Conservation (phyloP, 1,284 basidiomycete species). For the Grifola frondosa region DNA sequence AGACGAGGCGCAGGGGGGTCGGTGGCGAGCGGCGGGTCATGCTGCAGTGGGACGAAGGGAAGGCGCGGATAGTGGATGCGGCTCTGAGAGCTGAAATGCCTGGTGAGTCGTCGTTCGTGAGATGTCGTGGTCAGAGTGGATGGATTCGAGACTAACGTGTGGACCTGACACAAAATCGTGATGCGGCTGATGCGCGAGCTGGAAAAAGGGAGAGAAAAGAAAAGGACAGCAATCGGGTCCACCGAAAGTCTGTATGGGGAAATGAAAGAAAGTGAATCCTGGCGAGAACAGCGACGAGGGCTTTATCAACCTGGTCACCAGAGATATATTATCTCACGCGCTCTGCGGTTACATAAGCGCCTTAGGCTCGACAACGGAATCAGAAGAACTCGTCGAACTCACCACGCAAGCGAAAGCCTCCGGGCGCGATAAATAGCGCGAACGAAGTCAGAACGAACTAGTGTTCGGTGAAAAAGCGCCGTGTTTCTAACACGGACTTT, state of each 20-base stretch:
- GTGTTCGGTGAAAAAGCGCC: no score
- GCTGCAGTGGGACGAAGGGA: slow-evolving; percentile 9
- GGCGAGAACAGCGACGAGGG: slow-evolving; percentile 17
- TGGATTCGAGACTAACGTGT: slow-evolving; percentile 14
- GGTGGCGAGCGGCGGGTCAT: slow-evolving; percentile 31
- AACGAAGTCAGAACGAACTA: no score
- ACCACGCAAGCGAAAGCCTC: no score
- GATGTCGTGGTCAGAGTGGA: neutral
- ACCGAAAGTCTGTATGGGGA: slow-evolving; percentile 21
- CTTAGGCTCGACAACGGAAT: no score
- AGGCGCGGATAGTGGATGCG: no score
- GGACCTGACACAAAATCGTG: slow-evolving; percentile 13
- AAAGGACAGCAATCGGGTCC: slow-evolving; percentile 22
- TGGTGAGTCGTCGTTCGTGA: neutral
- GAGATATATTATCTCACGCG: slow-evolving; percentile 3
- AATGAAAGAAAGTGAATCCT: slow-evolving; percentile 9
- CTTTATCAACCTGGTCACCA: slow-evolving; percentile 13
- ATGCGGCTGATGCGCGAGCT: slow-evolving; percentile 12
- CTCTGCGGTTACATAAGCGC: slow-evolving; percentile 2
- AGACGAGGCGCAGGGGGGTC: slow-evolving; percentile 30
- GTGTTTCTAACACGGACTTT: no score
- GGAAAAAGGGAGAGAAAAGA: slow-evolving; percentile 4
- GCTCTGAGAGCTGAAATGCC: no score
- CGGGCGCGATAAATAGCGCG: no score
- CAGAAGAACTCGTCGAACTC: no score